Evolutionary conservation across 108 stramenopile species (phyloP).

Genomic region (Seminavis robusta): DNA sequence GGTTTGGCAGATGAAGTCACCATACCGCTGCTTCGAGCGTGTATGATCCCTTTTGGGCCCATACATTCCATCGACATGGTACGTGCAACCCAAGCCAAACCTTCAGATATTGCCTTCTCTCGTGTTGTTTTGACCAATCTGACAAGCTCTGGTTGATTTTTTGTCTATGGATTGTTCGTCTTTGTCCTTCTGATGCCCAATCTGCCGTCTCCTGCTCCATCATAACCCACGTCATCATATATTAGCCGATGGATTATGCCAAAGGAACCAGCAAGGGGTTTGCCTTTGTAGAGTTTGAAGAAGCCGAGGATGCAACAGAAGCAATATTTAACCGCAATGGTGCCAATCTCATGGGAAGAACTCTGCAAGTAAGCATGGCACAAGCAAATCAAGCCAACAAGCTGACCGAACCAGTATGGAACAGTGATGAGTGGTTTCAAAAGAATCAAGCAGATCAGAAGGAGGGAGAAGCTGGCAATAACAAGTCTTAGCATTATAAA

Average conservation of each 20-base stretch:
- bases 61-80: constrained; percentile 56
- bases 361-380: constrained; percentile 83
- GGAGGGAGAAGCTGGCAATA: constrained; percentile 1
- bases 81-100: not conserved
- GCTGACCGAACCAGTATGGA: constrained; percentile 75
- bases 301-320: constrained; percentile 79
- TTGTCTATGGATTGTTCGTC: no score
- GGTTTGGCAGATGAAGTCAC: constrained; percentile 84
- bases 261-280: constrained; percentile 78
- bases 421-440: constrained; percentile 71
- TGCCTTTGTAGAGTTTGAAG: constrained; percentile 92
- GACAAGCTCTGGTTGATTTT: not conserved
- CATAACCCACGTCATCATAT: no score
- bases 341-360: constrained; percentile 81
- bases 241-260: constrained; percentile 82
- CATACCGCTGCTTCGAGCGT: constrained; percentile 84
- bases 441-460: constrained; percentile 16
- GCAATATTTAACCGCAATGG: constrained; percentile 97
- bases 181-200: no score
- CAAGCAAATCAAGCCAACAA: constrained; percentile 64
- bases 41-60: constrained; percentile 93
- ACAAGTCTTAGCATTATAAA: no score
- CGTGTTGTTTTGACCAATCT: no score
- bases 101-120: no score
- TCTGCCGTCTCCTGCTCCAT: no score